phyloP scores from a whole-genome alignment of 192 early-diverging fungal species.

The Gonapodya sp. region DNA sequence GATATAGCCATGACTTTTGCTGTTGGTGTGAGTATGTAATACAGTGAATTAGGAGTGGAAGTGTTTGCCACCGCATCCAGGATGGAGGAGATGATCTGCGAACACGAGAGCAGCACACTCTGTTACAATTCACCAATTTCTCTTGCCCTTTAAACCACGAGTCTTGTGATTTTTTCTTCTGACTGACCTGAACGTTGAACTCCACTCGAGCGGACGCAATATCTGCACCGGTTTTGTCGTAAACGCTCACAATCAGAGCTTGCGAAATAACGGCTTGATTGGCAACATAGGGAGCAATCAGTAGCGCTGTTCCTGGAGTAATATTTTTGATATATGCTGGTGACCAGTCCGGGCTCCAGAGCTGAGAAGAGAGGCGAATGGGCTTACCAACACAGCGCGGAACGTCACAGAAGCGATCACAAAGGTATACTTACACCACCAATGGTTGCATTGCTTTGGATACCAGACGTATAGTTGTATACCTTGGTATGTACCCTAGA shows the following conservation, averaged over 20 bases:
- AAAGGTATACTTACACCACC: neutral
- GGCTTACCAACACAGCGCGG: neutral
- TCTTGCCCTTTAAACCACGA: too few relatives aligned
- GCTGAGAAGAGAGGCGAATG: neutral
- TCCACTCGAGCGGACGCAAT: neutral
- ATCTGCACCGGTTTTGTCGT: neutral
- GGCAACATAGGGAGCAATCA: neutral
- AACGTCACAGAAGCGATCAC: neutral
- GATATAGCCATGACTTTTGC: neutral
- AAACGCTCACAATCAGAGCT: neutral
- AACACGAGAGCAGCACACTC: too few relatives aligned
- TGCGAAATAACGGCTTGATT: neutral
- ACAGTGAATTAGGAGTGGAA: neutral
- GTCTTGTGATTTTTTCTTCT: neutral
- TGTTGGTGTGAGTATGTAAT: neutral
- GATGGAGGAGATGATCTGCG: neutral
- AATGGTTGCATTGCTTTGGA: neutral
- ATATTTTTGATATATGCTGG: neutral
- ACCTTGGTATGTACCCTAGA: neutral
- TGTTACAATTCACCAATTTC: too few relatives aligned
- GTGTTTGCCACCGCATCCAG: neutral
- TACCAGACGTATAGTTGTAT: neutral
- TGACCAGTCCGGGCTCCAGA: neutral
- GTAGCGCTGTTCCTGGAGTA: neutral
- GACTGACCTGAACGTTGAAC: neutral